Base-by-base conservation (phyloP, 345 rosid species). In the Isatis tinctoria region DNA sequence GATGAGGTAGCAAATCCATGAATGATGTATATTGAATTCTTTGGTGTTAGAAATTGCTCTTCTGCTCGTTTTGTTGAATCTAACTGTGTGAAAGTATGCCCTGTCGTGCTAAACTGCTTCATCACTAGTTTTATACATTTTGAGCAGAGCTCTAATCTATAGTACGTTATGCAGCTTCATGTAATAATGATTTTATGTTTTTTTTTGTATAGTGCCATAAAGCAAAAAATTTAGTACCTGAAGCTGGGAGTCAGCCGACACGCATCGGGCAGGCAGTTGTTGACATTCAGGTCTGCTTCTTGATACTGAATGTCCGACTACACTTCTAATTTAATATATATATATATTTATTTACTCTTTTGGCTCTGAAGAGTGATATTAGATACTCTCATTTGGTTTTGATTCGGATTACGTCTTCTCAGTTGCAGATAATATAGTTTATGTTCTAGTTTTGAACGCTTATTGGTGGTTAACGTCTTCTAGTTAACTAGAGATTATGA, bases 191-290 rank as follows among this genome's bases (percentile, higher is more conserved):
- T 6, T 39, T 13, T 51, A 79, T 67, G 71, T 76, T 13, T 51
- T 79, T 67, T 73, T 76, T 88, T 80, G 67, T 75, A 72, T 68
- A 94, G 98, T 95, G 99, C 81, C 99, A 95, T 75, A 95, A 95
- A 87, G 99, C 99, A 12, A 95, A 95, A 80, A 95, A 95, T 83
- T 85, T 95, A 85, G 87, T 95, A 57, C 99, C 99, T 78, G 99
- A 95, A 84, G 88, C 99, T 82, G 99, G 99, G 75, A 90, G 96
- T 83, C 97, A 95, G 84, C 96, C 99, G 53, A 91, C 99, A 39
- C 92, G 99, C 69, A 95, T 96, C 20, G 99, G 99, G 62, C 96
- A 90, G 86, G 96, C 97, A 43, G 97, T 95, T 80, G 83, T 95
- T 79, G 99, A 95, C 8, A 86, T 95, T 80, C 99, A 95, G 99